phyloP scores from a whole-genome alignment of 768 basidiomycete species.

The Cystoderma amianthinum region DNA sequence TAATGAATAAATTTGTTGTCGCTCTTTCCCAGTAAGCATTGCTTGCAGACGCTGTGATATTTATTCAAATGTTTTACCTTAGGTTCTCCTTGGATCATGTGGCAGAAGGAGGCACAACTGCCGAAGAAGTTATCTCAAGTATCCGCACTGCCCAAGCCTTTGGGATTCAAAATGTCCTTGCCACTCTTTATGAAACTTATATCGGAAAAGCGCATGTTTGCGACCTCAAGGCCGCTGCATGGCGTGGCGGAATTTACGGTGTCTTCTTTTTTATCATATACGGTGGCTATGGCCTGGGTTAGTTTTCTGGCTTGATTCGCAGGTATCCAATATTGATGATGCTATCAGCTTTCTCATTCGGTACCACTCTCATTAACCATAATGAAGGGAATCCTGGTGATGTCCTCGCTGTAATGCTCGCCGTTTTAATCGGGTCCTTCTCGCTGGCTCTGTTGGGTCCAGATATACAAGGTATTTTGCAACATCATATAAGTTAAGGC shows the following conservation, averaged over 20 bases:
- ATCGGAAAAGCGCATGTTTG: slow-evolving; percentile 44
- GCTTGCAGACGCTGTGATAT: too few species aligned
- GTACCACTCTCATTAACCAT: slow-evolving; percentile 74
- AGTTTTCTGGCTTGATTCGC: slow-evolving; percentile 9
- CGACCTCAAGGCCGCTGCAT: slow-evolving; percentile 55
- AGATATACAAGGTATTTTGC: slow-evolving; percentile 65
- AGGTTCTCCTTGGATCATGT: slow-evolving; percentile 68
- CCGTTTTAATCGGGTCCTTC: slow-evolving; percentile 87
- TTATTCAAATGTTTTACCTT: too few species aligned
- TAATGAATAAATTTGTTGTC: slow-evolving; percentile 63
- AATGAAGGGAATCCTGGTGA: slow-evolving; percentile 59
- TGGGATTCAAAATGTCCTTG: slow-evolving; percentile 64
- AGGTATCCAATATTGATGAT: neutral
- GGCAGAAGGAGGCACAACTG: slow-evolving; percentile 74
- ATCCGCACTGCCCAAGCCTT: slow-evolving; percentile 90
- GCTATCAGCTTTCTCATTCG: slow-evolving; percentile 72
- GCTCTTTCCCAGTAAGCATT: neutral
- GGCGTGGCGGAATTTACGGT: slow-evolving; percentile 55
- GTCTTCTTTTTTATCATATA: slow-evolving; percentile 86
- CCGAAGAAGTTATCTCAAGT: slow-evolving; percentile 90
- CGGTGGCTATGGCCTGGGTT: slow-evolving; percentile 61
- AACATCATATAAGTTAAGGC: neutral
- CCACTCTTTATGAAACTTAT: slow-evolving; percentile 56
- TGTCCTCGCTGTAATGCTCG: slow-evolving; percentile 79
- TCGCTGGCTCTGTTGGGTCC: slow-evolving; percentile 81